Evolutionary conservation across 2,329 filamentous ascomycete genomes (phyloP), one percentile per base, ranked within the genome.

Genomic region (Fusarium azukiicola): DNA sequence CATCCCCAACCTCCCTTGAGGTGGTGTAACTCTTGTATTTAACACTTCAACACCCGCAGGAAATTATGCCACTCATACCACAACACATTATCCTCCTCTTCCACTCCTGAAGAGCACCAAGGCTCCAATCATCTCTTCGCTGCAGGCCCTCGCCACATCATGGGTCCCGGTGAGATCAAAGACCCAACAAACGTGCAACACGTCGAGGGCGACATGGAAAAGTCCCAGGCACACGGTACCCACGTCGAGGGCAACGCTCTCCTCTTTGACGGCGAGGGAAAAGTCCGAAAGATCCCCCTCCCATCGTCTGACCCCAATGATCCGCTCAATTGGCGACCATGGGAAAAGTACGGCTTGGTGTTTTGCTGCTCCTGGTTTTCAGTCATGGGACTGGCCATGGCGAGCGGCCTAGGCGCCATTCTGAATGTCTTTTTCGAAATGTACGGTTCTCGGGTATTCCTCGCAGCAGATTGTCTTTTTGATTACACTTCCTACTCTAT

Each of bases 361-460:
- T 64, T 71, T 13, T 64, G 56, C 32, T 71, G 69, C 47, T 71
- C 56, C n/a, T 71, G 69, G 69, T 71, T 71, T 56, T 71, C 69
- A 32, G 61, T 71, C 42, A 71, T 71, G 69, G 56, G 56, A 7
- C 69, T 71, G 42, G 47, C 69, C 27, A 32, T 71, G 44, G 56
- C 69, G 27, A 64, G 69, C 23, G 69, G 69, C n/a, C 44, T 71
- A 38, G 69, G 69, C 32, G 56, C 69, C 32, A 71, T 71, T 44
- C 50, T 71, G 27, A 52, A 64, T 19, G 54, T 63, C 44, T 63
- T 71, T 46, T 71, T 71, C 21, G 69, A 64, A 10, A 64, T 71
- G 69, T 71, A 71, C 27, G 27, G 27, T 27, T 56, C 69, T 21
- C 56, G 69, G 69, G n/a, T 71, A 64, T 56, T 14, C 21, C 10